Evolutionary conservation across 2,329 filamentous ascomycete species (phyloP).

Genomic region (Fusarium sp.): DNA sequence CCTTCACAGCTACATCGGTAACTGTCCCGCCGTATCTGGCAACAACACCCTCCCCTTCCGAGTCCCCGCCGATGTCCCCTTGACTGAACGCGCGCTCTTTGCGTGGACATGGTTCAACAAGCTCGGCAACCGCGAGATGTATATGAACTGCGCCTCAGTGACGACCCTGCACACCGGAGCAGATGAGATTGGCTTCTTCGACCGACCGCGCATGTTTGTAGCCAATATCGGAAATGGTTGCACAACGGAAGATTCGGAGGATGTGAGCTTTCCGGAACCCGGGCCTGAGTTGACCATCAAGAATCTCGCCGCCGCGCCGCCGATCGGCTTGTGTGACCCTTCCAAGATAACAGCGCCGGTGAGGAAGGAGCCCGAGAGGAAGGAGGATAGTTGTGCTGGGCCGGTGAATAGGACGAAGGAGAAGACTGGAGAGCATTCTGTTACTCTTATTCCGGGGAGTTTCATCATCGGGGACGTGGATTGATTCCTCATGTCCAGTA

Average conservation of each 20-base stretch:
- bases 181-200: slow-evolving; percentile 24
- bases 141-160: slow-evolving; percentile 76
- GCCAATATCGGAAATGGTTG: slow-evolving; percentile 73
- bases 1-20: slow-evolving; percentile 50
- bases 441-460: neutral
- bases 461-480: neutral
- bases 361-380: neutral
- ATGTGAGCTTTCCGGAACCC: slow-evolving; percentile 72
- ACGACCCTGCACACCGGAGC: slow-evolving; percentile 53
- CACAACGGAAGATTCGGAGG: slow-evolving; percentile 63
- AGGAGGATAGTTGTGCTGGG: neutral
- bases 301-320: slow-evolving; percentile 15
- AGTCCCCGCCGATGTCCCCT: slow-evolving; percentile 64
- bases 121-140: slow-evolving; percentile 74
- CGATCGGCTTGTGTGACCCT: slow-evolving; percentile 18
- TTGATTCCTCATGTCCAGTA: neutral
- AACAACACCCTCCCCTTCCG: slow-evolving; percentile 56
- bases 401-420: neutral
- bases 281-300: slow-evolving; percentile 61
- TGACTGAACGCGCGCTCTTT: slow-evolving; percentile 61
- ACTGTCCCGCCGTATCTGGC: slow-evolving; percentile 46
- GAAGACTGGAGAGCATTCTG: neutral
- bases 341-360: neutral
- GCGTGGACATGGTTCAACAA: slow-evolving; percentile 75
- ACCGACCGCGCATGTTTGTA: slow-evolving; percentile 73